Evolutionary conservation across 257 asterid genomes (phyloP), one percentile per base, ranked within the genome.

Genomic region (Gynochthodes officinalis): DNA sequence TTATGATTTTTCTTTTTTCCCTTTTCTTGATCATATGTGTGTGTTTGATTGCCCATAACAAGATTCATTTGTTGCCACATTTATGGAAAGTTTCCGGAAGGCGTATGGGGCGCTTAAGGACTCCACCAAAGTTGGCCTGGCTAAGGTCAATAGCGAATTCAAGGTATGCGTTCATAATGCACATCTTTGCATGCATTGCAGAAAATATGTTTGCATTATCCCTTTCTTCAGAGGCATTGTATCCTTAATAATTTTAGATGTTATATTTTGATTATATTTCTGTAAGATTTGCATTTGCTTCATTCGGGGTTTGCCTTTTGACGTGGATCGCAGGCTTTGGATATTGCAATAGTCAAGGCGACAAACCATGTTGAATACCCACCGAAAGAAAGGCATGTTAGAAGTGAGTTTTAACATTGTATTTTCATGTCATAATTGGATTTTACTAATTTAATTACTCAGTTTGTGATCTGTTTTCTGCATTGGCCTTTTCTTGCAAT

Each of bases 31-130:
- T 75, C 60, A 15, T 27, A 46, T 25, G 42, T 32, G 53, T 77
- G 67, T 27, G 44, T 67, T 39, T 73, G 79, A 66, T 58, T 32
- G 50, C 3, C n/a, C 52, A 23, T 32, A 44, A 37, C 16, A 60
- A 46, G 19, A 14, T 28, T 54, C 6, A 21, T 66, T 30, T 11
- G 33, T 33, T 37, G 25, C 61, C 27, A 73, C 18, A 30, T 69
- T 69, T 69, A 92, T 90, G 98, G 97, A 91, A 35, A 93, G 97
- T 85, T 89, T 89, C 62, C 75, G 98, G 67, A 93, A 91, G 79
- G 98, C 97, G n/a, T 93, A 89, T 70, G 96, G 96, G 54, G 96
- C 96, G 50, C 95, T 93, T 61, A 93, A 93, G 82, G 98, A 93
- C 77, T 91, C 98, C 72, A 93, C 97, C 77, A 88, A 73, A 76